Evolutionary conservation across 2,329 filamentous ascomycete genomes (phyloP), one percentile per base, ranked within the genome.

Genomic region (Plenodomus tracheiphilus): DNA sequence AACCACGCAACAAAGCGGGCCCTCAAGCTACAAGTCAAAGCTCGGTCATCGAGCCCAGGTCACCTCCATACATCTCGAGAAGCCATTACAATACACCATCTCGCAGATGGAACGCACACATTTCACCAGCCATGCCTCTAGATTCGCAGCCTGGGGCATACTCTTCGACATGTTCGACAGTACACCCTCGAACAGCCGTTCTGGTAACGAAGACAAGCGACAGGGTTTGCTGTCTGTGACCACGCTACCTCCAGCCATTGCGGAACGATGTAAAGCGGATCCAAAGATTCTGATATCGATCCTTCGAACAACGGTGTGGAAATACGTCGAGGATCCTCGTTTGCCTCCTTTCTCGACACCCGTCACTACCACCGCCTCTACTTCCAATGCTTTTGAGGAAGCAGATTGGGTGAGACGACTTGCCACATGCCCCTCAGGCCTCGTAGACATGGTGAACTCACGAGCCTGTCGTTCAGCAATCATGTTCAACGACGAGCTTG

Each of bases 401-500:
- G 17, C 42, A 15, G 37, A 53, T 11, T 91, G 87, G 86, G 74
- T 88, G 1, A 72, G 79, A 1, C 76, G 76, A 5, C 83, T 96
- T 35, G 81, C 84, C 22, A 79, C 79, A 2, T 95, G 89, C 59
- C 92, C 93, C 0, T 77, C 80, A 20, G 86, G 87, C 0, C 84
- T 97, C 11, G 61, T 95, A 3, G 88, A 95, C 22, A 73, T 93
- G 65, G 74, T 93, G 4, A 86, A 91, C 63, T 91, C 88, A 0
- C 81, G 87, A 46, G 84, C 89, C 1, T 94, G 89, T 63, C 80
- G 88, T 44, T 89, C 87, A 30, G 88, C 90, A 2, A 85, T 94
- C 66, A 93, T 92, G 88, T 95, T 95, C 72, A 93, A 93, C 59
- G 90, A 95, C 62, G 65, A 74, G 5, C 72, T 94, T 7, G 78